A percentile compares a stretch with the other conserved stretches of the same genome.
phyloP scores from a whole-genome alignment of 306 rosid genomes.

The Rosa lucieae region DNA sequence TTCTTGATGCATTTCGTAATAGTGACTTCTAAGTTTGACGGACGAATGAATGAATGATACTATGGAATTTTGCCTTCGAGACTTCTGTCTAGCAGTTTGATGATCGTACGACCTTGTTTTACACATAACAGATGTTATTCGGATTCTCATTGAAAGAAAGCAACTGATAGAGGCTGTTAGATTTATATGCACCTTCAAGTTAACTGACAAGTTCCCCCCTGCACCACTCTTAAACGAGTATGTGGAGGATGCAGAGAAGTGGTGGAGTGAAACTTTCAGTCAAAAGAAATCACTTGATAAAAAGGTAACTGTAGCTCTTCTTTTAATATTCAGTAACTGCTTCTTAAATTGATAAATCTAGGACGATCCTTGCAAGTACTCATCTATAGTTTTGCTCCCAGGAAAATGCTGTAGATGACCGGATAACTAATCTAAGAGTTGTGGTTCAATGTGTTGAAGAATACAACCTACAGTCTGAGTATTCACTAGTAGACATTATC shows the following conservation, averaged over 20 bases:
- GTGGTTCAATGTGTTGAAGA: conserved; percentile 44
- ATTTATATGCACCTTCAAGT: conserved; percentile 49
- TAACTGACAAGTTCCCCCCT: conserved; percentile 42
- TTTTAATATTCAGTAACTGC: not conserved
- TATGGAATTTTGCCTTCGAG: not conserved
- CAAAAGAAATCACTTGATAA: not conserved
- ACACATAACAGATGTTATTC: conserved; percentile 42
- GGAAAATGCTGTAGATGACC: conserved; percentile 36
- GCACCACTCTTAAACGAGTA: conserved; percentile 28
- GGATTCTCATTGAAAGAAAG: conserved; percentile 39
- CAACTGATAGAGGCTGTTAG: conserved; percentile 47
- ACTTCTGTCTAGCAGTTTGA: not conserved
- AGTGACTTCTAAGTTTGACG: not conserved
- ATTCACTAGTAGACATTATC: conserved; percentile 21
- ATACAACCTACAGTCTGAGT: conserved; percentile 33
- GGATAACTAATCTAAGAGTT: conserved; percentile 26
- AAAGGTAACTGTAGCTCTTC: conserved; percentile 26
- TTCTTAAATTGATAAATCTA: not conserved
- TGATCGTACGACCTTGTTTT: not conserved
- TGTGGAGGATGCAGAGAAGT: conserved; percentile 14
- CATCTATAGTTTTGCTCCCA: conserved; percentile 12
- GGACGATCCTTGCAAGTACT: not conserved
- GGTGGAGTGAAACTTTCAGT: not conserved
- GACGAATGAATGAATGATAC: not conserved
- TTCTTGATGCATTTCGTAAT: not conserved